Evolutionary conservation across 75 land plant species (phyloP).

Genomic region (Picea sitchensis): DNA sequence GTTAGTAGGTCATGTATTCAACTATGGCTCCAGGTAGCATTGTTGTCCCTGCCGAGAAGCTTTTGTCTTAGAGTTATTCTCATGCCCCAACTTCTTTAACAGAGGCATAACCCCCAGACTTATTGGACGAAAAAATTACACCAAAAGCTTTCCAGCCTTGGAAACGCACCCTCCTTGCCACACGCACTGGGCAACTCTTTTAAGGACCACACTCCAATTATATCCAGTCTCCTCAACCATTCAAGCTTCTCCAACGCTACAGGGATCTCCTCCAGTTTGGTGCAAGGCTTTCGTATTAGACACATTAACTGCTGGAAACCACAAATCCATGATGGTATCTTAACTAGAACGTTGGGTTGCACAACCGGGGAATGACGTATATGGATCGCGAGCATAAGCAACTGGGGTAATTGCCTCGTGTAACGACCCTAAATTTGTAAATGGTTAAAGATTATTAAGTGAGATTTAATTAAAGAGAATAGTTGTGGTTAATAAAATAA

Average conservation of each 20-base stretch:
- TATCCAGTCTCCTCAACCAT: neutral
- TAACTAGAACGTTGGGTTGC: neutral
- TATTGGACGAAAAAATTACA: neutral
- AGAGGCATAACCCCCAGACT: neutral
- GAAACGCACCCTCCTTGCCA: neutral
- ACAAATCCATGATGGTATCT: neutral
- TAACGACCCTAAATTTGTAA: no score
- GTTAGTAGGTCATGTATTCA: no score
- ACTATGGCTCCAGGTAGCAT: no score
- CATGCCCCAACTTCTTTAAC: neutral
- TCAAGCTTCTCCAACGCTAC: neutral
- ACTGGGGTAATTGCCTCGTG: no score
- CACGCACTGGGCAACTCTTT: neutral
- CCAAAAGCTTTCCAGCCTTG: conserved; percentile 1
- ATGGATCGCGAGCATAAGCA: no score
- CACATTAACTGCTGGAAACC: neutral
- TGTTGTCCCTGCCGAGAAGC: no score
- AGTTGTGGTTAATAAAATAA: no score
- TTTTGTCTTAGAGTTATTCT: no score
- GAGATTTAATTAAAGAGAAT: no score
- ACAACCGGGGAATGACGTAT: neutral
- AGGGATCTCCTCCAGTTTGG: no score
- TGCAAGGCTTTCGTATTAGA: neutral
- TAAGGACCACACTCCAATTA: neutral
- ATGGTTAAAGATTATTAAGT: no score